Percentiles rank a stretch among this genome's conserved stretches.
Conservation (phyloP, 2,329 filamentous ascomycete species). For the Diaporthe longicolla region DNA sequence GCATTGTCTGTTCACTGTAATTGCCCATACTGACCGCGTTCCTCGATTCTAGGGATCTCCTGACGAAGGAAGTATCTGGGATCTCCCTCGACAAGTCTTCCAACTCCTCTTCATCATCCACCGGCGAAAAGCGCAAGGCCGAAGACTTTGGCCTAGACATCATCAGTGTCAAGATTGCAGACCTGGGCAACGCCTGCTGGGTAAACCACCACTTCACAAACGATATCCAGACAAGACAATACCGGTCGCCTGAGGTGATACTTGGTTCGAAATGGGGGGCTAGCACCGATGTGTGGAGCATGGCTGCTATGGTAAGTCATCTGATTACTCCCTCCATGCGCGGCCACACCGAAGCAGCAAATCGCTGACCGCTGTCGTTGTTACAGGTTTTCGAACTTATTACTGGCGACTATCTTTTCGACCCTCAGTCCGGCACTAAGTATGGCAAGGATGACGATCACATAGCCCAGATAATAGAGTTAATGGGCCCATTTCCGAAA, state of each 20-base stretch:
- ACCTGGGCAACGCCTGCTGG: constrained; percentile 98
- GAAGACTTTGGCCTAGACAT: constrained; percentile 75
- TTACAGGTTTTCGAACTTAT: constrained; percentile 94
- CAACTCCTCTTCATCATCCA: constrained; percentile 61
- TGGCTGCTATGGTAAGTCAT: constrained; percentile 92
- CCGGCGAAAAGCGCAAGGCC: constrained; percentile 73
- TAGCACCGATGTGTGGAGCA: constrained; percentile 99
- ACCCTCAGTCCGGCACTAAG: constrained; percentile 97
- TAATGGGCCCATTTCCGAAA: constrained; percentile 94
- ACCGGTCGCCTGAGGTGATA: constrained; percentile 96
- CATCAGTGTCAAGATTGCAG: constrained; percentile 99
- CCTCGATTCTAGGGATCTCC: constrained; percentile 74
- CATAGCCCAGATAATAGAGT: constrained; percentile 98
- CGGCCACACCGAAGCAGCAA: neutral
- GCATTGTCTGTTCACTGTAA: neutral
- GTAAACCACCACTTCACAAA: constrained; percentile 99
- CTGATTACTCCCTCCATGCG: neutral
- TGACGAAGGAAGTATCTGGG: constrained; percentile 93
- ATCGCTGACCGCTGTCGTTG: neutral
- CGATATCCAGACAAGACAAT: constrained; percentile 98
- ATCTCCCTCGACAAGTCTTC: constrained; percentile 88
- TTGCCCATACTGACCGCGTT: constrained; percentile 38
- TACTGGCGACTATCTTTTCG: constrained; percentile 98
- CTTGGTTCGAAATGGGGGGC: constrained; percentile 98
- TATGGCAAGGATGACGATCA: constrained; percentile 99